Percentiles rank a stretch among this genome's conserved stretches.
These are phyloP conservation scores for Plenodomus tracheiphilus DNA, from an alignment of 2,329 filamentous ascomycete species.

Conservation along the genomic window DNA sequence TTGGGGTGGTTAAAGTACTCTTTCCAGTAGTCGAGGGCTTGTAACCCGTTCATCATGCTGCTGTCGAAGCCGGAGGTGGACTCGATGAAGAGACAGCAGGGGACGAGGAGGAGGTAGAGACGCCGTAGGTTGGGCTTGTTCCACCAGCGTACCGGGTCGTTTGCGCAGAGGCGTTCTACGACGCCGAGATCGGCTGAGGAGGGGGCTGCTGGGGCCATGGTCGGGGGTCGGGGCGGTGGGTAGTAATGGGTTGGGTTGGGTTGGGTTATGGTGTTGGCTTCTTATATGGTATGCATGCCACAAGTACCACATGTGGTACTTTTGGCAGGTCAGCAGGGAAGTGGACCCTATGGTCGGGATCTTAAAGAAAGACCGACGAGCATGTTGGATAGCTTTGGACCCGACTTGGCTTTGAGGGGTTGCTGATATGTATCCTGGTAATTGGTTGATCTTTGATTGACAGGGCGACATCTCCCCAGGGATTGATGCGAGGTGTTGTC, in stretches of 20 bases:
- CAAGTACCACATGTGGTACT: not conserved
- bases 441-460: conserved; percentile 5
- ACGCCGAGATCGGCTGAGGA: conserved; percentile 23
- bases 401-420: conserved; percentile 30
- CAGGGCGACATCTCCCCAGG: conserved; percentile 1
- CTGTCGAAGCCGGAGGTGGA: conserved; percentile 64
- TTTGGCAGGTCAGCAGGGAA: conserved; percentile 2
- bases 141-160: conserved; percentile 56
- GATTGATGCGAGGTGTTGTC: not conserved
- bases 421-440: not conserved
- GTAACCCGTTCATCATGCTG: conserved; percentile 47
- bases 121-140: conserved; percentile 61
- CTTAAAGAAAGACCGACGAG: not conserved
- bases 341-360: not conserved
- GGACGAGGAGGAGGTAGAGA: conserved; percentile 62
- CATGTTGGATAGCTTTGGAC: conserved; percentile 1
- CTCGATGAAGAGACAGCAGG: conserved; percentile 65
- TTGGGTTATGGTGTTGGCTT: not conserved
- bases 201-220: conserved; percentile 30
- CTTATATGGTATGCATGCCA: too few species aligned
- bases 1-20: conserved; percentile 52
- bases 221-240: too few species aligned
- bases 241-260: not conserved
- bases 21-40: conserved; percentile 46
- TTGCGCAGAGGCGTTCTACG: conserved; percentile 36